phyloP scores from a whole-genome alignment of 257 asterid genomes.

The Linderniella brevidens region DNA sequence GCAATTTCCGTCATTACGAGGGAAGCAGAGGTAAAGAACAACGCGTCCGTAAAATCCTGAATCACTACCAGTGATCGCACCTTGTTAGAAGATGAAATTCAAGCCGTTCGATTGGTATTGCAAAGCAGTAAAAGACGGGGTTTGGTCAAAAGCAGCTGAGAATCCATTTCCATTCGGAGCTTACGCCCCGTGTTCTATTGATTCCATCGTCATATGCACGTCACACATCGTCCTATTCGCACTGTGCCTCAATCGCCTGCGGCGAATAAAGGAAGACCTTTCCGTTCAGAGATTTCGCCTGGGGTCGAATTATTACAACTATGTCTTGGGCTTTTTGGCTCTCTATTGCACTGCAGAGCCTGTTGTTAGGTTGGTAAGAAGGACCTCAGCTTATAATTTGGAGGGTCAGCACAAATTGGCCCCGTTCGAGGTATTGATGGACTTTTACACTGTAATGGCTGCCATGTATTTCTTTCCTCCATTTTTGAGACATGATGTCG shows the following conservation, averaged over 20 bases:
- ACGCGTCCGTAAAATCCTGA: too few relatives aligned
- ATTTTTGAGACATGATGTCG: conserved; percentile 8
- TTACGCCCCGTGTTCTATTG: conserved; percentile 74
- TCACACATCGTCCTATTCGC: conserved; percentile 62
- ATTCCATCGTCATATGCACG: conserved; percentile 52
- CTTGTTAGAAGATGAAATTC: conserved; percentile 35
- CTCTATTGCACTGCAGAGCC: conserved; percentile 67
- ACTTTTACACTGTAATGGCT: conserved; percentile 1
- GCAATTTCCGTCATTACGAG: too few relatives aligned
- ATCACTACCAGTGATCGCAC: neutral
- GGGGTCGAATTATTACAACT: conserved; percentile 64
- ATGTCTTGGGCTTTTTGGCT: conserved; percentile 62
- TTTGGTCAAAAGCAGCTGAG: conserved; percentile 65
- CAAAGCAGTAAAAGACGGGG: conserved; percentile 59
- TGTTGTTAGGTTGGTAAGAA: conserved; percentile 50
- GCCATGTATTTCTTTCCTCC: neutral
- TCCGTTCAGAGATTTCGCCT: conserved; percentile 51
- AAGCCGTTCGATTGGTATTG: conserved; percentile 81
- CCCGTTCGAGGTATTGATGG: conserved; percentile 66
- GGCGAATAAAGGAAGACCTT: conserved; percentile 37
- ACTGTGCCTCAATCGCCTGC: conserved; percentile 43
- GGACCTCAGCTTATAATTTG: conserved; percentile 61
- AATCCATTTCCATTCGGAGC: conserved; percentile 93
- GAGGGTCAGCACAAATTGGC: conserved; percentile 50
- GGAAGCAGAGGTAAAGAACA: too few relatives aligned